A percentile compares a stretch with the other conserved stretches of the same genome.
These are phyloP conservation scores for Beauveria sp. DNA, from an alignment of 2,329 filamentous ascomycete genomes.

Conservation along the genomic window DNA sequence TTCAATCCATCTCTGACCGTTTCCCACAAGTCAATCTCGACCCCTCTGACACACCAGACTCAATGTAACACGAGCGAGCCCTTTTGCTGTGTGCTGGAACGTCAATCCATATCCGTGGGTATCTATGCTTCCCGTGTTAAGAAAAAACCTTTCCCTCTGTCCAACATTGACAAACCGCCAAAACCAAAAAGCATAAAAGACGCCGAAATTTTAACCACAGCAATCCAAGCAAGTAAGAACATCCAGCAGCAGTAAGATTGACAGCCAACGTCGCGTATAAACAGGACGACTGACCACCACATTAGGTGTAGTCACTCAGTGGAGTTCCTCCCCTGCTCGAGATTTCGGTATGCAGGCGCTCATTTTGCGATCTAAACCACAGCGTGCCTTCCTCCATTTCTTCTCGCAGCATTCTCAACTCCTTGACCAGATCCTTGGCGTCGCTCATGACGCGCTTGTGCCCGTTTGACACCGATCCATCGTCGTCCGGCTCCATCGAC, in stretches of 20 bases:
- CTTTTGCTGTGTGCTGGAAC: no score
- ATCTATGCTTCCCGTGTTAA: background rate
- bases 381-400: conserved; percentile 39
- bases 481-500: conserved; percentile 9
- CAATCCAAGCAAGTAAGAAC: background rate
- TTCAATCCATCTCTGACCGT: background rate
- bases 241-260: background rate
- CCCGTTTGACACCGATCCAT: conserved; percentile 15
- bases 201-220: background rate
- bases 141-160: background rate
- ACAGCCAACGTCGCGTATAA: background rate
- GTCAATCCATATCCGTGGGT: background rate
- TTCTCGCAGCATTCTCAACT: conserved; percentile 34
- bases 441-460: conserved; percentile 37
- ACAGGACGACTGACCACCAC: background rate
- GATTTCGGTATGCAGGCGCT: conserved; percentile 31
- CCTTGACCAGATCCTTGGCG: conserved; percentile 30
- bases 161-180: background rate
- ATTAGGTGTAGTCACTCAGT: conserved; percentile 25
- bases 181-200: background rate
- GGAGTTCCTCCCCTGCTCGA: conserved; percentile 27
- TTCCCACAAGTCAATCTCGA: background rate
- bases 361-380: conserved; percentile 40
- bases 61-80: background rate
- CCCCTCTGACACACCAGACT: no score